These are phyloP conservation scores for Priceomyces carsonii DNA, from an alignment of 805 yeast genomes.

Conservation along the genomic window DNA sequence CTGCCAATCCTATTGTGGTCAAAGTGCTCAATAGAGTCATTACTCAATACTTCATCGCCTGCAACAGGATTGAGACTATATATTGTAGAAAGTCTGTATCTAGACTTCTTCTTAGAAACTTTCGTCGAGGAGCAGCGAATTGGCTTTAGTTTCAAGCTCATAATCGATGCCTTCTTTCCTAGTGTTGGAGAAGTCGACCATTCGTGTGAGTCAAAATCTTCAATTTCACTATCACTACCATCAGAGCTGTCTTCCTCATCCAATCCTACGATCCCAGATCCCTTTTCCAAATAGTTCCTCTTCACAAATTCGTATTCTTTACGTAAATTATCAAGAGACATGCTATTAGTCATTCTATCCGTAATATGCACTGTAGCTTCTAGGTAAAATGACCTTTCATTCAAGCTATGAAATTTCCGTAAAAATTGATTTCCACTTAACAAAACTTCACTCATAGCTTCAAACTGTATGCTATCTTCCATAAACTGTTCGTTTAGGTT, in stretches of 20 bases:
- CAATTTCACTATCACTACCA: not conserved
- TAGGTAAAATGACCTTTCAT: slow-evolving; percentile 31
- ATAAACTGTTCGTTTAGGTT: slow-evolving; percentile 21
- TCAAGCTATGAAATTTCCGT: slow-evolving; percentile 28
- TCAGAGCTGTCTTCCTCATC: slow-evolving; percentile 1
- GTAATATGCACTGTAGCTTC: slow-evolving; percentile 33
- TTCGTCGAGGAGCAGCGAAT: slow-evolving; percentile 33
- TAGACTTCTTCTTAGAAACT: slow-evolving; percentile 41
- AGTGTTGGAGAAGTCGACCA: slow-evolving; percentile 8
- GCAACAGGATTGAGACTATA: slow-evolving; percentile 39
- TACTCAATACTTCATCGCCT: slow-evolving; percentile 14
- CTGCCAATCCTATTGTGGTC: not conserved
- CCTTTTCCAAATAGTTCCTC: slow-evolving; percentile 15
- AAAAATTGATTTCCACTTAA: slow-evolving; percentile 22
- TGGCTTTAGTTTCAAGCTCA: slow-evolving; percentile 40
- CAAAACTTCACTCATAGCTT: slow-evolving; percentile 23
- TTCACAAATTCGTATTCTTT: slow-evolving; percentile 29
- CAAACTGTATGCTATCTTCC: slow-evolving; percentile 29
- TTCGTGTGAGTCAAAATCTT: not conserved
- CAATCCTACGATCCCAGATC: slow-evolving; percentile 1
- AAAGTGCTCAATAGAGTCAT: slow-evolving; percentile 1
- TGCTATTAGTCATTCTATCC: slow-evolving; percentile 32
- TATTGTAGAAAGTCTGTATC: slow-evolving; percentile 37
- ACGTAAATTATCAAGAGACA: slow-evolving; percentile 27
- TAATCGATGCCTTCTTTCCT: slow-evolving; percentile 28